phyloP scores from a whole-genome alignment of 345 rosid genomes.

The Brassica cretica region DNA sequence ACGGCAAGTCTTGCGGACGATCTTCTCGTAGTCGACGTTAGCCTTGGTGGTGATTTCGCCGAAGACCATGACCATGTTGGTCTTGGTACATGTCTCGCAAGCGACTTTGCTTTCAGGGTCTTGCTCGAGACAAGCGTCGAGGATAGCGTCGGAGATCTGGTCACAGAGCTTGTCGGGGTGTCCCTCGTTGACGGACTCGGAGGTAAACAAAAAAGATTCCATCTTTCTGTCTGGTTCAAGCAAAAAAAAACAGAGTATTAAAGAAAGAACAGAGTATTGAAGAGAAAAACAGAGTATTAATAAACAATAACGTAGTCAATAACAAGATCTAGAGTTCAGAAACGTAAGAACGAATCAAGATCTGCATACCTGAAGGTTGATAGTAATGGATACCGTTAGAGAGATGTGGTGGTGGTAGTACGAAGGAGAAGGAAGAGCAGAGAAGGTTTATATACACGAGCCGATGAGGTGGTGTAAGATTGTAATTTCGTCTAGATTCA shows the following conservation, averaged over 20 bases:
- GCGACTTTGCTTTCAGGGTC: conserved; percentile 80
- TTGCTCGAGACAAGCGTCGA: conserved; percentile 65
- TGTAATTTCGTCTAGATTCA: conserved; percentile 38
- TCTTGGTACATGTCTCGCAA: conserved; percentile 75
- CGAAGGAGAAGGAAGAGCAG: conserved; percentile 19
- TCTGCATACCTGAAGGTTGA: conserved; percentile 18
- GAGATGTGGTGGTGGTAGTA: conserved; percentile 4
- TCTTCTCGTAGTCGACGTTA: conserved; percentile 62
- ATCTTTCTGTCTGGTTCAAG: conserved; percentile 30
- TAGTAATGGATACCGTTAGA: conserved; percentile 1
- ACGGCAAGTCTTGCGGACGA: conserved; percentile 73
- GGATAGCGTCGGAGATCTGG: conserved; percentile 71
- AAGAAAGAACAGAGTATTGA: neutral
- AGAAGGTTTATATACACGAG: conserved; percentile 27
- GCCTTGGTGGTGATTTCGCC: conserved; percentile 80
- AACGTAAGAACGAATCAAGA: neutral
- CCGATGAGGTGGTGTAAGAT: conserved; percentile 13
- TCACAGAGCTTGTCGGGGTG: conserved; percentile 83
- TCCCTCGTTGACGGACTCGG: conserved; percentile 78
- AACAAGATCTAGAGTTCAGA: neutral
- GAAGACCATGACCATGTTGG: conserved; percentile 80
- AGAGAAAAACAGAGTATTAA: neutral
- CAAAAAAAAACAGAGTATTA: neutral
- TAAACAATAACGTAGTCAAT: neutral
- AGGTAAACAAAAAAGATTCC: conserved; percentile 74